Evolutionary conservation across 331 rosid species (phyloP), one percentile per base, ranked within the genome.

Genomic region (Prunus yedoensis): DNA sequence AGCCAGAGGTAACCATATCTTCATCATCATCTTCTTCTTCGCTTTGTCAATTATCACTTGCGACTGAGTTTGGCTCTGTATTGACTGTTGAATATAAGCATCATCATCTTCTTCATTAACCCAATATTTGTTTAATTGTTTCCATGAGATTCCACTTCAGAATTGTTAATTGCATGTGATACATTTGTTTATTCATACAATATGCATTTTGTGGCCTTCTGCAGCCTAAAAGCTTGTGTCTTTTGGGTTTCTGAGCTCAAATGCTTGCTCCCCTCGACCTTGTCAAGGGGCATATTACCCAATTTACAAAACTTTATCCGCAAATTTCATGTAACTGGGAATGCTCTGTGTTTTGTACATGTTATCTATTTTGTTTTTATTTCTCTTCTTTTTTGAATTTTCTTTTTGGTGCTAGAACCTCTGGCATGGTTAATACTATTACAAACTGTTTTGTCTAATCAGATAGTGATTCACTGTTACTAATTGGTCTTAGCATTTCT

Each of bases 1-100:
- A 32, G 21, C 76, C 68, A 16, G 64, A 75, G 81, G 83, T 76
- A 59, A 61, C 51, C 60, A 11, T 59, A 20, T 17, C 77, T 13
- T 41, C 66, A 4, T 17, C 77, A 20, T 23, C 66, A 1, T 72
- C 67, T 15, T 59, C 68, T 1, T 28, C 8, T 14, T 51, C n/a
- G 1, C 57, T 51, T 51, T 16, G 41, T 35, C 41, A 35, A 35
- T 27, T 10, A 35, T n/a, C 70, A n/a, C 50, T n/a, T 38, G 16
- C 51, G 28, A 56, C 74, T 30, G 11, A 10, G 61, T 25, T 49
- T n/a, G 32, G 15, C 49, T 12, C 10, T 60, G 30, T 11, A 10
- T 60, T 6, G 62, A 3, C 51, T 16, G 20, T 65, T 10, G 52
- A 9, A 1, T 3, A 23, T 25, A 25, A 59, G 38, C 59, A 60